Conservation (phyloP, 2,329 filamentous ascomycete species). For the Periconia sp. region DNA sequence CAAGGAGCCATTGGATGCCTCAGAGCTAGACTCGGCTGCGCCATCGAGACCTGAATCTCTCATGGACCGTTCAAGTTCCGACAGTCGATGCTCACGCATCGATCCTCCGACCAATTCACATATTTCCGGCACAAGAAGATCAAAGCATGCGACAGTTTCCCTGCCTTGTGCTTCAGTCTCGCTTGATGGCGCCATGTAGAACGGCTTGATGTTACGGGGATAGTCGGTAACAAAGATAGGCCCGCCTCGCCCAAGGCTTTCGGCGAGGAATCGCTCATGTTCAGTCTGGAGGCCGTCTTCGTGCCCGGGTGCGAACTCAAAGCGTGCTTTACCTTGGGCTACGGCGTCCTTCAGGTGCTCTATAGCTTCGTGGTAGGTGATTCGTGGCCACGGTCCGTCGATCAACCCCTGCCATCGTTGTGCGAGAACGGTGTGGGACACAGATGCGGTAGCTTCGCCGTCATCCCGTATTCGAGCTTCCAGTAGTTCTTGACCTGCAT, state of each 20-base stretch:
- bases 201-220: conserved; percentile 86
- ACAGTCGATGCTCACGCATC: conserved; percentile 81
- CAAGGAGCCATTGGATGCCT: conserved; percentile 50
- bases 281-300: conserved; percentile 81
- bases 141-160: conserved; percentile 83
- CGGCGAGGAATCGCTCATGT: conserved; percentile 88
- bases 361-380: conserved; percentile 84
- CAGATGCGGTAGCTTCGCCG: conserved; percentile 40
- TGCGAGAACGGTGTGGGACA: conserved; percentile 61
- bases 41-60: conserved; percentile 66
- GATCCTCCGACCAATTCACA: conserved; percentile 90
- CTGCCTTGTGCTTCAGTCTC: conserved; percentile 16
- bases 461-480: conserved; percentile 50
- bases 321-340: conserved; percentile 57
- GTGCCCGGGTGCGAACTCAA: conserved; percentile 74
- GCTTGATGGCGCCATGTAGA: conserved; percentile 74
- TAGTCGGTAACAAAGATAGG: conserved; percentile 95
- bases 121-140: conserved; percentile 83
- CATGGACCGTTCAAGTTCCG: conserved; percentile 74
- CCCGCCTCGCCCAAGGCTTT: conserved; percentile 64
- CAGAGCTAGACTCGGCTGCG: conserved; percentile 20
- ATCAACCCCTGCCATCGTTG: conserved; percentile 74
- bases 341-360: conserved; percentile 67
- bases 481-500: conserved; percentile 62
- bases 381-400: conserved; percentile 79